Percentiles rank a stretch among this genome's conserved stretches.
Evolutionary conservation across 2,329 filamentous ascomycete species (phyloP).

Genomic region (Dactylellina cionopaga): DNA sequence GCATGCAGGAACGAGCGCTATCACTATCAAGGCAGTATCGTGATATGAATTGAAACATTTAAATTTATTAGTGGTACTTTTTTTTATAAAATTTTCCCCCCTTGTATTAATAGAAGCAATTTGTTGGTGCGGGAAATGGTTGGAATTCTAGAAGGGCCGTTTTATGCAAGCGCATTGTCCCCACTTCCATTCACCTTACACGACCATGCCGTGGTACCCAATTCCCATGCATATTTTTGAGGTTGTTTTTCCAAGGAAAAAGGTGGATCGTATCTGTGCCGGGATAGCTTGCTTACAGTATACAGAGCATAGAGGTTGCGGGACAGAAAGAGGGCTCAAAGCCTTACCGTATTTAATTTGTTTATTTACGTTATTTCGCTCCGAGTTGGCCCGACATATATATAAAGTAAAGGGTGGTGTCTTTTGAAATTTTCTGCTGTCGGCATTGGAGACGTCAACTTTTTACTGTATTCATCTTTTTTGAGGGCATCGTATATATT

Average conservation of each 20-base stretch:
- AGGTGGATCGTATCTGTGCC: not conserved
- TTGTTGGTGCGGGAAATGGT: not conserved
- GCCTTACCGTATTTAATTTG: slow-evolving; percentile 4
- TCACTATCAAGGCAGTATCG: too few relatives aligned
- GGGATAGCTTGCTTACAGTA: not conserved
- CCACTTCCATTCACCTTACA: slow-evolving; percentile 24
- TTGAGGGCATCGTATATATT: too few relatives aligned
- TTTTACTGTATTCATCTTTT: too few relatives aligned
- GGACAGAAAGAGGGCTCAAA: not conserved
- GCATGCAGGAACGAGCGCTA: too few relatives aligned
- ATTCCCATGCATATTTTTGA: slow-evolving; percentile 9
- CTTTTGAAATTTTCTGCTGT: not conserved
- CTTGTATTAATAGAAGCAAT: slow-evolving; percentile 16
- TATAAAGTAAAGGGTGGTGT: too few relatives aligned
- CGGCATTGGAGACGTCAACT: not conserved
- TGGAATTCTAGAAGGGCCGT: slow-evolving; percentile 42
- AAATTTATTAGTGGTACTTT: too few relatives aligned
- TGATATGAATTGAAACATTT: too few relatives aligned
- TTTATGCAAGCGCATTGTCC: slow-evolving; percentile 18
- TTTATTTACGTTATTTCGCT: too few relatives aligned
- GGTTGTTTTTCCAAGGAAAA: slow-evolving; percentile 2
- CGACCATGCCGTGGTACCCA: too few relatives aligned
- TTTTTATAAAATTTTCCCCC: slow-evolving; percentile 41
- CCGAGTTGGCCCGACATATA: slow-evolving; percentile 24
- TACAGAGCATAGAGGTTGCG: slow-evolving; percentile 8